Evolutionary conservation across 192 early-diverging fungal genomes (phyloP).

Genomic region (Backusella parvicylindrica): DNA sequence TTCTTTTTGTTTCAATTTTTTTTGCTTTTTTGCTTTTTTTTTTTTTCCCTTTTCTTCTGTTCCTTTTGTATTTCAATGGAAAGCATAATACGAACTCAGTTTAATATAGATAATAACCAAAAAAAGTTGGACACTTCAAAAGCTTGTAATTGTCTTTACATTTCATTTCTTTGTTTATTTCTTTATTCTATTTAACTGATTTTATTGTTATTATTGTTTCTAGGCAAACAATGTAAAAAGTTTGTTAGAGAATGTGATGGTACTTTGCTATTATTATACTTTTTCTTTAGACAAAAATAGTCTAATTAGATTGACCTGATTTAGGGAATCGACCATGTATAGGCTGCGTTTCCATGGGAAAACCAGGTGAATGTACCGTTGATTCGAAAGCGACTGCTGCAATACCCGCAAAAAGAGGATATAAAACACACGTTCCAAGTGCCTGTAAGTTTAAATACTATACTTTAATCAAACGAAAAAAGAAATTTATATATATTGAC

Average conservation of each 20-base stretch:
- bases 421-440: slow-evolving; percentile 78
- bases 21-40: background rate
- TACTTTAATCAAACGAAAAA: background rate
- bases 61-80: background rate
- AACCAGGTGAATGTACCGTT: background rate
- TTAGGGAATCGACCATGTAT: background rate
- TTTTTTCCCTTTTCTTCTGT: background rate
- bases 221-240: slow-evolving; percentile 8
- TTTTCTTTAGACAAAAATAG: background rate
- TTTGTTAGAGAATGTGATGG: background rate
- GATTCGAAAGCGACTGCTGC: slow-evolving; percentile 1
- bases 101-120: background rate
- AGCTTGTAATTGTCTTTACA: background rate
- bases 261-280: background rate
- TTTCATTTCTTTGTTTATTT: background rate
- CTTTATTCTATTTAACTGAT: background rate
- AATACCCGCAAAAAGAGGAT: slow-evolving; percentile 35
- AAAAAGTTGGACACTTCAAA: background rate
- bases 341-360: background rate
- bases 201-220: background rate
- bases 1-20: background rate
- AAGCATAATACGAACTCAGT: background rate
- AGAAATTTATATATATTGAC: background rate
- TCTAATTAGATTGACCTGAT: background rate
- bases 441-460: slow-evolving; percentile 55